These are phyloP conservation scores for Excoecaria agallocha DNA, from an alignment of 345 rosid species.

Conservation along the genomic window DNA sequence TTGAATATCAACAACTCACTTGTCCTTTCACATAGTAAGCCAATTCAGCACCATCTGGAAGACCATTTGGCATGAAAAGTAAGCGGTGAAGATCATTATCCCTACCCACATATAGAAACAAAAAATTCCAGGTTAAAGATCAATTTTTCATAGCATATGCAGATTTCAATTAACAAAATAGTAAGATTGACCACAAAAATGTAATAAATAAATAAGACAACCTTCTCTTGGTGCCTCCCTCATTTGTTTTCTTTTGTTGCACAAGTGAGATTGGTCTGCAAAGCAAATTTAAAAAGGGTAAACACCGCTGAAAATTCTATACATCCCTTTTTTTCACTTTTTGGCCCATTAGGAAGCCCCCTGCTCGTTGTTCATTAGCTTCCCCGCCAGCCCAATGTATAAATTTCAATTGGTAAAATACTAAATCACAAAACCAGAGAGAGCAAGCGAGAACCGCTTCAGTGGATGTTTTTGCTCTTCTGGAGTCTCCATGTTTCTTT, in stretches of 20 bases:
- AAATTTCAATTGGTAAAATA: background rate
- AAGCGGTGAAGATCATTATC: slow-evolving; percentile 92
- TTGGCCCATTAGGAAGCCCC: background rate
- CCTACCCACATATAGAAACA: slow-evolving; percentile 39
- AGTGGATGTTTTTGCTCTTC: slow-evolving; percentile 43
- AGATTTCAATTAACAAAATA: background rate
- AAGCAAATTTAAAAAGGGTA: slow-evolving; percentile 12
- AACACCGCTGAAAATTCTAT: background rate
- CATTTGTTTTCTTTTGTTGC: slow-evolving; percentile 60
- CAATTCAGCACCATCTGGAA: slow-evolving; percentile 87
- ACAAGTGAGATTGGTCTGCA: slow-evolving; percentile 48
- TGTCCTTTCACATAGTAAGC: slow-evolving; percentile 84
- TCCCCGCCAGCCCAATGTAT: background rate
- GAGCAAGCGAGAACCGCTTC: slow-evolving; percentile 54
- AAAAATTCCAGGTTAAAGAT: slow-evolving; percentile 1
- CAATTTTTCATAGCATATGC: background rate
- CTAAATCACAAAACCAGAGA: background rate
- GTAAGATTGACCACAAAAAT: background rate
- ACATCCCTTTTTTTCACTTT: background rate
- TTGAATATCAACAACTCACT: slow-evolving; percentile 36
- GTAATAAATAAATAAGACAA: slow-evolving; percentile 15
- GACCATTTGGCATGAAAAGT: slow-evolving; percentile 93
- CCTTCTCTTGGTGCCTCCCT: slow-evolving; percentile 74
- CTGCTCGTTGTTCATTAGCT: background rate
- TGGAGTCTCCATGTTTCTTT: slow-evolving; percentile 24